A percentile compares a stretch with the other conserved stretches of the same genome.
Evolutionary conservation across 1,284 basidiomycete species (phyloP).

Genomic region (Boletus subluridellus): DNA sequence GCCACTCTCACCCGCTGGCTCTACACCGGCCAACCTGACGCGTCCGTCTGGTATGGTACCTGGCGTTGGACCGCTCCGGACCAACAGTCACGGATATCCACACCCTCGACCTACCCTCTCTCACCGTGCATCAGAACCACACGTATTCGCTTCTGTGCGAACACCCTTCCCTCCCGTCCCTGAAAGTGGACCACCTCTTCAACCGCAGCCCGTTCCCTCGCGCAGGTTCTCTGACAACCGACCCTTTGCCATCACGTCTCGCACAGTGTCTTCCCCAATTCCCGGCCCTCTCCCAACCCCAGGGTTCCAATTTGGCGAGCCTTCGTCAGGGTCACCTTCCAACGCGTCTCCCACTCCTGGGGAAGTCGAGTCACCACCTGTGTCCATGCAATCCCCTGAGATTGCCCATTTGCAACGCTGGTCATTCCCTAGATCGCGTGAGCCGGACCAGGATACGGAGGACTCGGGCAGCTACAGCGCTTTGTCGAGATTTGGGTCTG

Average conservation of each 20-base stretch:
- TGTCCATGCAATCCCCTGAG: slow-evolving; percentile 22
- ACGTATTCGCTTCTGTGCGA: slow-evolving; percentile 32
- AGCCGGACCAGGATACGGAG: slow-evolving; percentile 48
- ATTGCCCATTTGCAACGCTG: slow-evolving; percentile 28
- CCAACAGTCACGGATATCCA: slow-evolving; percentile 22
- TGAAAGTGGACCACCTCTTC: slow-evolving; percentile 18
- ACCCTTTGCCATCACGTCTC: slow-evolving; percentile 47
- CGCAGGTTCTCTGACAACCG: slow-evolving; percentile 44
- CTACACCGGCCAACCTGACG: slow-evolving; percentile 26
- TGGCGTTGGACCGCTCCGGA: slow-evolving; percentile 24
- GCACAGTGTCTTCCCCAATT: slow-evolving; percentile 51
- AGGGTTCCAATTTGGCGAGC: slow-evolving; percentile 64
- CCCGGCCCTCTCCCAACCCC: slow-evolving; percentile 69
- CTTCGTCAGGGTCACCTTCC: slow-evolving; percentile 43
- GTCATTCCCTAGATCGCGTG: slow-evolving; percentile 33
- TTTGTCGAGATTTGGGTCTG: slow-evolving; percentile 55
- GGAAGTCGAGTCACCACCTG: slow-evolving; percentile 48
- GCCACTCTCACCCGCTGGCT: slow-evolving; percentile 32
- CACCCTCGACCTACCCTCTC: slow-evolving; percentile 34
- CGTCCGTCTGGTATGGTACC: slow-evolving; percentile 19
- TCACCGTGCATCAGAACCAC: slow-evolving; percentile 46
- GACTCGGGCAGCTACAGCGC: slow-evolving; percentile 46
- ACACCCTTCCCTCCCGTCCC: slow-evolving; percentile 32
- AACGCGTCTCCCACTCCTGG: slow-evolving; percentile 43
- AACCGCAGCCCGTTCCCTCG: slow-evolving; percentile 6